Percentiles rank a stretch among this genome's conserved stretches.
Conservation (phyloP, 345 rosid genomes). For the Hevea brasiliensis region DNA sequence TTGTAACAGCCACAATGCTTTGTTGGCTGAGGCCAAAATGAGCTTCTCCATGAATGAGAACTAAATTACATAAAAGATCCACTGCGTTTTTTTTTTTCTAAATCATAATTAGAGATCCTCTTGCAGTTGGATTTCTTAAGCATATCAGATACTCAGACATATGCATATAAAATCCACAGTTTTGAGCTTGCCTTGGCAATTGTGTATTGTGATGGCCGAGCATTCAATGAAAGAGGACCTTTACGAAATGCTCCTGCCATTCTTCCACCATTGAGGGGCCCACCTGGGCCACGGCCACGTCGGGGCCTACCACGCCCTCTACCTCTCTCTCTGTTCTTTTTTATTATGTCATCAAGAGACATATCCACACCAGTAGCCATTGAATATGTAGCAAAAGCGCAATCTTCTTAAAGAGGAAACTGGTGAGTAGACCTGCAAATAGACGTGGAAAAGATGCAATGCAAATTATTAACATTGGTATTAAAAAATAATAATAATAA, state of each 20-base stretch:
- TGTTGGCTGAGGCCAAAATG: constrained; percentile 28
- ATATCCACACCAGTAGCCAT: constrained; percentile 75
- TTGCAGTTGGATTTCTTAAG: constrained; percentile 32
- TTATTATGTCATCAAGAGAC: constrained; percentile 88
- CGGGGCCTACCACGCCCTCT: constrained; percentile 59
- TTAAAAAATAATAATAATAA: no score
- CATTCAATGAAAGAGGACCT: constrained; percentile 69
- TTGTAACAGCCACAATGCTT: constrained; percentile 32
- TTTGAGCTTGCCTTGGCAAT: constrained; percentile 96
- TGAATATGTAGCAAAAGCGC: constrained; percentile 5
- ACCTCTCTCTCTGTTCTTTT: constrained; percentile 48
- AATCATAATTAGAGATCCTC: constrained; percentile 40
- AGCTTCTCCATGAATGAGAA: constrained; percentile 39
- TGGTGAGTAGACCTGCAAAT: no score
- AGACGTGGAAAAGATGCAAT: no score
- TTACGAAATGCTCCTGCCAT: constrained; percentile 58
- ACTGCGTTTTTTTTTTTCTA: constrained; percentile 8
- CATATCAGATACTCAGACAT: constrained; percentile 40
- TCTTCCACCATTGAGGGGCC: constrained; percentile 58
- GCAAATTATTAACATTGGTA: no score
- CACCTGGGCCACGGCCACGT: constrained; percentile 55
- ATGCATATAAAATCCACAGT: constrained; percentile 53
- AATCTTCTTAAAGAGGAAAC: no score
- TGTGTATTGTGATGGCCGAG: constrained; percentile 61
- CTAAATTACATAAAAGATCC: constrained; percentile 31